Base-by-base conservation (phyloP, 2,329 filamentous ascomycete species). In the Colletotrichum limetticola region DNA sequence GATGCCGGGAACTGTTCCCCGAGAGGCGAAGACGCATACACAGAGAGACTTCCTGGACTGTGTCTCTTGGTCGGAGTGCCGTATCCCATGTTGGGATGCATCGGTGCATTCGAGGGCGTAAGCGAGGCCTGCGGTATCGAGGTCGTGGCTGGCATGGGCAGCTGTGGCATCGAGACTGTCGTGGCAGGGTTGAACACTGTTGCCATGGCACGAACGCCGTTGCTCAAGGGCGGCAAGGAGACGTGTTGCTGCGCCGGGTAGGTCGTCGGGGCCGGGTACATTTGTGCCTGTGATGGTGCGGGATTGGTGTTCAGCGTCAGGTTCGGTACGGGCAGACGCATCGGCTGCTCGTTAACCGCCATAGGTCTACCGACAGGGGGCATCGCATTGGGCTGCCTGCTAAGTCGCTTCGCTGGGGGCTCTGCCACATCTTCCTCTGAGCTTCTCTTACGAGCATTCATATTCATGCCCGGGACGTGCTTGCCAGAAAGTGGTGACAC, bases 201-300 rank as follows among this genome's bases (percentile, higher is more conserved):
- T 7, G 93, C 89, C 92, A 97, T 95, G 9, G 94, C 90, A 61
- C 93, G 90, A 46, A 88, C 83, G n/a, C 87, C 86, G 14, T 88
- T 84, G 16, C 88, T 88, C 19, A 94, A 81, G 2, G 92, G 89
- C 16, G 92, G 91, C 11, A 94, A 84, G 26, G 92, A 91, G 26
- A 91, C 84, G 6, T 82, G 78, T 24, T 81, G 86, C 55, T 86
- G 84, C 3, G 83, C 78, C 58, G 83, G 79, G 74, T 85, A 88
- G 53, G 83, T 81, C 9, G 83, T 80, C 52, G 83, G 76, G 22
- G 79, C 71, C 11, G 83, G 78, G 69, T 83, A 85, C 57, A 82
- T 77, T 59, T 78, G 76, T 6, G 72, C 56, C 46, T 76, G 79
- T 70, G 66, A 65, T 66, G 66, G 42, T 30, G 70, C 28, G 35